Evolutionary conservation across 2,329 filamentous ascomycete genomes (phyloP), one percentile per base, ranked within the genome.

Genomic region (Rugonectria rugulosa): DNA sequence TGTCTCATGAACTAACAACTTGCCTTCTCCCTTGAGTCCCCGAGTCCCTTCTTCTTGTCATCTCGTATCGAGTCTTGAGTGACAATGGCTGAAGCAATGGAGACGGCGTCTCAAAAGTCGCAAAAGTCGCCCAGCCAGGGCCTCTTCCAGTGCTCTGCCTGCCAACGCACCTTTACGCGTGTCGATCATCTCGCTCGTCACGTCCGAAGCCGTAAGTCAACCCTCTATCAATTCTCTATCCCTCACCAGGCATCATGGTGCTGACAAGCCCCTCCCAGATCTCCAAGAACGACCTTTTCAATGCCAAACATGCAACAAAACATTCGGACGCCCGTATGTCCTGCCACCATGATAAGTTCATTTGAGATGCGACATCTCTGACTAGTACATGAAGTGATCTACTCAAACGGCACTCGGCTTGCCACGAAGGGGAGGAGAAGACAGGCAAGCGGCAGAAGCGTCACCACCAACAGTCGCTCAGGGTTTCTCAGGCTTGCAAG

Each of bases 251-350:
- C 8, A 17, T 3, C 20, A n/a, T n/a, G n/a, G n/a, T n/a, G n/a
- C n/a, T n/a, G n/a, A n/a, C n/a, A n/a, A n/a, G n/a, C n/a, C 32
- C 9, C 11, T 14, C 19, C 14, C 19, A 62, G 60, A 62, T 47
- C 43, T 58, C 40, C 60, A 60, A 37, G 60, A 62, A n/a, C 42
- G 60, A n/a, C 60, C 60, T n/a, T 62, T 62, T 31, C 60, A 56
- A 23, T 62, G 60, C 37, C 51, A 60, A 23, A 53, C 50, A 23
- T 62, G 60, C 23, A 56, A 60, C 44, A 62, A 62, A 36, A 49
- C 60, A 5, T 62, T 62, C 15, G 60, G 60, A 19, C 57, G 60
- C 44, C 60, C 53, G 60, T 62, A 88, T 77, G 3, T 59, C 19
- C 15, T 19, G 7, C 15, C 34, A 17, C 6, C 11, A 27, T 27